Percentiles rank a stretch among this genome's conserved stretches.
Evolutionary conservation across 108 stramenopile genomes (phyloP).

Genomic region (Phaeodactylum tricornutum): DNA sequence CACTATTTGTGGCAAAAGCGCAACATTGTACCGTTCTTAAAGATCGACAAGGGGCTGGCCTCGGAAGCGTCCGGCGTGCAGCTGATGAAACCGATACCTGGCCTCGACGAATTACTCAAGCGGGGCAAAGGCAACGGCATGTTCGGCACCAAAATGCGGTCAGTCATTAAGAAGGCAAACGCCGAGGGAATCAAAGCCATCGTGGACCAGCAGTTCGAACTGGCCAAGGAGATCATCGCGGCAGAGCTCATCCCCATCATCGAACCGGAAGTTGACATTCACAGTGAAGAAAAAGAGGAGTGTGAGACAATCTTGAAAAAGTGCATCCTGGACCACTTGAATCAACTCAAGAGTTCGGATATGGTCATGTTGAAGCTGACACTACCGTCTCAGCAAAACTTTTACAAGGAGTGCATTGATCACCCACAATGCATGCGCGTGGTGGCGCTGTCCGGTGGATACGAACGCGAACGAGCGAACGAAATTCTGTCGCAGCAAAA

Average conservation of each 20-base stretch:
- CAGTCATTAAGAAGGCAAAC: slow-evolving; percentile 52
- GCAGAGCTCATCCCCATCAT: slow-evolving; percentile 66
- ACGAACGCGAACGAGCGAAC: slow-evolving; percentile 48
- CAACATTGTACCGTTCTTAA: slow-evolving; percentile 62
- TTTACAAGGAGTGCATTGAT: slow-evolving; percentile 46
- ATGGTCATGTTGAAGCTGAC: slow-evolving; percentile 67
- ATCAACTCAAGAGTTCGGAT: slow-evolving; percentile 32
- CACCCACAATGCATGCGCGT: slow-evolving; percentile 66
- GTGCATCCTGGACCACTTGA: slow-evolving; percentile 41
- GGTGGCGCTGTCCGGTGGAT: slow-evolving; percentile 73
- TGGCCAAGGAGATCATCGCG: slow-evolving; percentile 53
- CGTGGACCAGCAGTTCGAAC: slow-evolving; percentile 73
- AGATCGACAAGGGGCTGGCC: slow-evolving; percentile 63
- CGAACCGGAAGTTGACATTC: slow-evolving; percentile 75
- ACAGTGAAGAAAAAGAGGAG: slow-evolving; percentile 42
- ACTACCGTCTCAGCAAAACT: slow-evolving; percentile 44
- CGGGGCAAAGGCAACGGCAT: slow-evolving; percentile 37
- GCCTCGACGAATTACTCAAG: slow-evolving; percentile 36
- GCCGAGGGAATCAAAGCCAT: slow-evolving; percentile 54
- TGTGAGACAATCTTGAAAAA: slow-evolving; percentile 49
- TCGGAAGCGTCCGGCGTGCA: slow-evolving; percentile 62
- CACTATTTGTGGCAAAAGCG: slow-evolving; percentile 67
- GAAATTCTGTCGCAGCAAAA: slow-evolving; percentile 36
- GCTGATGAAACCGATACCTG: slow-evolving; percentile 70
- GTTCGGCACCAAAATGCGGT: slow-evolving; percentile 81